Evolutionary conservation across 2,329 filamentous ascomycete genomes (phyloP).

Genomic region (Claviceps sp.): DNA sequence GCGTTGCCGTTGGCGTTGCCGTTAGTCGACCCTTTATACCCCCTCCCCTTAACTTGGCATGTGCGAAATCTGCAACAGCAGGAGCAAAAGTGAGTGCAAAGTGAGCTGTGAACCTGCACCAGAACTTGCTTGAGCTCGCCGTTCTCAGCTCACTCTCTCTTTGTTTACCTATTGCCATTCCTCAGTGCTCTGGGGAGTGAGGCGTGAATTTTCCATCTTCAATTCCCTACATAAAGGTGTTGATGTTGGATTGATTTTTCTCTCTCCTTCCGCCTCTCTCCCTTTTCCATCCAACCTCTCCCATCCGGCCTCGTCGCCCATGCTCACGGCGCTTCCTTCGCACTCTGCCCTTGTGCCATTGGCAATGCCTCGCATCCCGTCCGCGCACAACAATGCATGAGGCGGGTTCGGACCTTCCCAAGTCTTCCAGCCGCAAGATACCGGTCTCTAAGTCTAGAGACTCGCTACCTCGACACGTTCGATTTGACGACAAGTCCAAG

Average conservation of each 20-base stretch:
- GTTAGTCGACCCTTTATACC: no score
- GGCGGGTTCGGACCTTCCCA: conserved; percentile 11
- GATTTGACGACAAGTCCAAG: conserved; percentile 11
- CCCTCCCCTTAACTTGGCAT: no score
- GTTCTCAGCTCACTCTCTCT: neutral
- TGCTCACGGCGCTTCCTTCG: neutral
- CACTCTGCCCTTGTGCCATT: neutral
- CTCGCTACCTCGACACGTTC: conserved; percentile 19
- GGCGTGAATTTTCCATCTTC: neutral
- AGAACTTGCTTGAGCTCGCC: neutral
- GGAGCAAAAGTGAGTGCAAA: conserved; percentile 4
- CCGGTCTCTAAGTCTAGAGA: conserved; percentile 15
- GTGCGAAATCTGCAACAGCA: no score
- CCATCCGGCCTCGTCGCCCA: neutral
- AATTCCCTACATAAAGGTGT: neutral
- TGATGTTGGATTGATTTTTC: neutral
- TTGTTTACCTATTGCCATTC: neutral
- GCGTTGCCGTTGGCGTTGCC: no score
- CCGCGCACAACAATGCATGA: conserved; percentile 13
- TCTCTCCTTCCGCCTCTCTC: conserved; percentile 1
- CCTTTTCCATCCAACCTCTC: neutral
- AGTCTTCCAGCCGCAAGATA: conserved; percentile 16
- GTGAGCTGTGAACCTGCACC: conserved; percentile 4
- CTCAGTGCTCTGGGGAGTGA: neutral
- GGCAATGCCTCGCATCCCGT: conserved; percentile 1